Conservation (phyloP, 345 rosid genomes). For the Populus pruinosa region DNA sequence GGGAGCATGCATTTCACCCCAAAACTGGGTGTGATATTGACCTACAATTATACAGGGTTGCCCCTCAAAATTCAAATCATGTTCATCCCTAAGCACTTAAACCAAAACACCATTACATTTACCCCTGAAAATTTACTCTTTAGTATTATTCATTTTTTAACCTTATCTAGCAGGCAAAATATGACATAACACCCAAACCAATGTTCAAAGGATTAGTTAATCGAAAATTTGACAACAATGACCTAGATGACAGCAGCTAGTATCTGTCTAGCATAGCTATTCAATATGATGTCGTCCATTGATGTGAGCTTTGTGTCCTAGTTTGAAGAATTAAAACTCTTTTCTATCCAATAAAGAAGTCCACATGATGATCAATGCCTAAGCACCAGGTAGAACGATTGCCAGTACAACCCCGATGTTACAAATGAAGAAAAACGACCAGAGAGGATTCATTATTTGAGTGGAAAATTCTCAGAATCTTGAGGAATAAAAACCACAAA, state of each 20-base stretch:
- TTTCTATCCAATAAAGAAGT: neutral
- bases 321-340: neutral
- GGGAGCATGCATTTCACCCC: neutral
- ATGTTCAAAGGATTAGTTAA: neutral
- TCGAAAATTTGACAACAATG: neutral
- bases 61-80: neutral
- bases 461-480: slow-evolving; percentile 1
- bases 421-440: neutral
- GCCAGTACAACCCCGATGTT: neutral
- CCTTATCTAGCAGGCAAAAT: neutral
- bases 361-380: neutral
- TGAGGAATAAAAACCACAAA: slow-evolving; percentile 24
- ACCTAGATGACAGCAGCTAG: neutral
- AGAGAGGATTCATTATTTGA: neutral
- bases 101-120: neutral
- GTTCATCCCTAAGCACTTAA: neutral
- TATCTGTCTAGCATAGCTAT: neutral
- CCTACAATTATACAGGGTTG: neutral
- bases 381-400: neutral
- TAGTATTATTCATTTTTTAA: neutral
- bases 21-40: neutral
- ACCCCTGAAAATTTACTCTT: neutral
- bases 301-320: neutral
- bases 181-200: neutral
- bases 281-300: neutral